Base-by-base conservation (phyloP, 2,329 filamentous ascomycete species). In the Ascochyta clinopodiicola region DNA sequence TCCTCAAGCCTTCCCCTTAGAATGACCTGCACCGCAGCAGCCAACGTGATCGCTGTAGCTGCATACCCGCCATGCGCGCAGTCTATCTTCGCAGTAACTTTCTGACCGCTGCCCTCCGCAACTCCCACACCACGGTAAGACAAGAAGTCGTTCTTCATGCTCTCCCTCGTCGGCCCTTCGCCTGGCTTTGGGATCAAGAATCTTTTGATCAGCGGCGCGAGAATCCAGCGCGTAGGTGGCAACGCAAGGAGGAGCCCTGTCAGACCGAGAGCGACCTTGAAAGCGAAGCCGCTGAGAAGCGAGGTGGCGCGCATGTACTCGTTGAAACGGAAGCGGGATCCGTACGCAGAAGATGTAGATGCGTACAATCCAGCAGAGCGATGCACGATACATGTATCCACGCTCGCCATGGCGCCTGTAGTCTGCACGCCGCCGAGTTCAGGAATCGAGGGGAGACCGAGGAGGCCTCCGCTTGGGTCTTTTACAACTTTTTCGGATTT, bases 11-110 rank as follows among this genome's bases (percentile, higher is more conserved):
- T 81, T 35, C 89, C 87, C 54, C 88, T 80, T 15, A 92, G 76
- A 29, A 93, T 78, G 0, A 86, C 86, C 35, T 84, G 76, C 4
- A 88, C 89, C 12, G 83, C 89, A 64, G 91, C 82, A 2, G 83
- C 82, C 13, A 90, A 68, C 25, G 88, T 79, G 17, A 87, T 68
- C 0, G 82, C 90, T 4, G 89, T 92, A 46, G 91, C 75, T n/a
- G 78, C 76, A 72, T 93, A 94, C 69, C 86, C 79, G 63, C 84
- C 83, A 3, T 89, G 88, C 4, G 80, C 74, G 61, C 81, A 86
- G 62, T 80, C 78, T 36, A 85, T 81, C 47, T 81, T 81, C 47
- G 81, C 83, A 44, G 80, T 82, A 0, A 84, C 87, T 64, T 82
- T 79, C 74, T 85, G 77, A 17, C 76, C 72, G 21, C 73, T 75